Conservation (phyloP, 2,329 filamentous ascomycete species). For the Pestalotiopsis sp. region DNA sequence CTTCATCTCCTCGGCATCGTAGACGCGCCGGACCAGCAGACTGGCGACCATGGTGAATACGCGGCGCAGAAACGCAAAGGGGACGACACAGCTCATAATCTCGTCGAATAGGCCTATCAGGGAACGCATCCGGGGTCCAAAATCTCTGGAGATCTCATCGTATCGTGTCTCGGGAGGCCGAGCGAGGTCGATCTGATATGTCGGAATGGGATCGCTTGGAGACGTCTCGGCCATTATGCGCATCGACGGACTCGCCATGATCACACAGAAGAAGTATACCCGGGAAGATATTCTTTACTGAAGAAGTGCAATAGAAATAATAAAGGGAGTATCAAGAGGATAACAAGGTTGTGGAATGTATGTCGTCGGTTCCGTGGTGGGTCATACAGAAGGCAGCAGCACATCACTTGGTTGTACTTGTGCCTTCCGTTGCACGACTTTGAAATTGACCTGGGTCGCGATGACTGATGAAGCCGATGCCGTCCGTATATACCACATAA, state of each 20-base stretch:
- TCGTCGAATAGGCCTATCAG: conserved; percentile 55
- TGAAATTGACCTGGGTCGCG: too few species aligned
- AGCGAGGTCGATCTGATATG: conserved; percentile 53
- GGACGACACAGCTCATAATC: conserved; percentile 38
- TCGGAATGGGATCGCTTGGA: conserved; percentile 18
- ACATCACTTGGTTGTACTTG: too few species aligned
- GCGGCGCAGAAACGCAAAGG: conserved; percentile 23
- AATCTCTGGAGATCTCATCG: conserved; percentile 46
- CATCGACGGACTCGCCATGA: background rate
- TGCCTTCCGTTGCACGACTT: too few species aligned
- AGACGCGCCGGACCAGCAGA: conserved; percentile 51
- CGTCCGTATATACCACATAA: too few species aligned
- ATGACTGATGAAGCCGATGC: too few species aligned
- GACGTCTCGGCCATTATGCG: background rate
- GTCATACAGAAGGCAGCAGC: too few species aligned
- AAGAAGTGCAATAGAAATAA: background rate
- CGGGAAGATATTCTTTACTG: background rate
- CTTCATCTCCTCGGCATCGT: conserved; percentile 58
- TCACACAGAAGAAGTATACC: background rate
- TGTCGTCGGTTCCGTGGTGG: too few species aligned
- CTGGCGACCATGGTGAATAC: conserved; percentile 40
- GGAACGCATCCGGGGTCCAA: conserved; percentile 43
- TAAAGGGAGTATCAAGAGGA: too few species aligned
- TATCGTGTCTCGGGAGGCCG: conserved; percentile 56
- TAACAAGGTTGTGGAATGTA: too few species aligned